Evolutionary conservation across 345 rosid species (phyloP).

Genomic region (Moringa oleifera): DNA sequence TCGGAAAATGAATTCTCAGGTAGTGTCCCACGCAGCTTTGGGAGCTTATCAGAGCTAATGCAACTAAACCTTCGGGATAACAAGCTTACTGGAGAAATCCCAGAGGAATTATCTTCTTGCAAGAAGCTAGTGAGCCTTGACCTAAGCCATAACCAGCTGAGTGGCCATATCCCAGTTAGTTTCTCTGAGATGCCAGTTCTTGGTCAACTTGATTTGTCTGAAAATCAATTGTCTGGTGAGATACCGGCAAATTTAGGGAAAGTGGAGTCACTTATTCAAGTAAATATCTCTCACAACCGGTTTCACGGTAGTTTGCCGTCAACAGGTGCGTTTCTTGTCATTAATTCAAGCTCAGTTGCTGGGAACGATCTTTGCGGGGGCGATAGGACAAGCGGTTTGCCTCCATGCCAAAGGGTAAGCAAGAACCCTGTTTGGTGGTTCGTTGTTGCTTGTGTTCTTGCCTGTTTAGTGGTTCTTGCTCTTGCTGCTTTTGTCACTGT

Average conservation of each 20-base stretch:
- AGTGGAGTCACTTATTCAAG: constrained; percentile 48
- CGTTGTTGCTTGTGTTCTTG: constrained; percentile 30
- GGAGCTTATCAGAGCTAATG: constrained; percentile 46
- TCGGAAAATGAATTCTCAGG: constrained; percentile 62
- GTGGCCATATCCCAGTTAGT: constrained; percentile 50
- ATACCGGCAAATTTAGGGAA: constrained; percentile 49
- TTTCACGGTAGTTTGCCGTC: constrained; percentile 64
- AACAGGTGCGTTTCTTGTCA: constrained; percentile 74
- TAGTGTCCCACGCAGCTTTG: constrained; percentile 36
- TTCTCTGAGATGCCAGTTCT: constrained; percentile 55
- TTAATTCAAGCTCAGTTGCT: constrained; percentile 54
- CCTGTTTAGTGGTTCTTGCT: constrained; percentile 28
- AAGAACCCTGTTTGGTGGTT: constrained; percentile 45
- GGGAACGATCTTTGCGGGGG: constrained; percentile 70
- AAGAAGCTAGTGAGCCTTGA: constrained; percentile 68
- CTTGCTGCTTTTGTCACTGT: constrained; percentile 25
- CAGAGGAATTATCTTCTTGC: constrained; percentile 59
- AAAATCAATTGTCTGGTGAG: constrained; percentile 56
- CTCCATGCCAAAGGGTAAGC: constrained; percentile 45
- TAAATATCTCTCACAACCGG: constrained; percentile 61
- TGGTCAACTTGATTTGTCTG: constrained; percentile 70
- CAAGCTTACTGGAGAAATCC: constrained; percentile 57
- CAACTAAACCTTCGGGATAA: constrained; percentile 53
- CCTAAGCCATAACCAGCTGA: constrained; percentile 67
- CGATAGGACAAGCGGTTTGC: constrained; percentile 32